Conservation (phyloP, 1,284 basidiomycete species). For the Rhizoctonia solani region DNA sequence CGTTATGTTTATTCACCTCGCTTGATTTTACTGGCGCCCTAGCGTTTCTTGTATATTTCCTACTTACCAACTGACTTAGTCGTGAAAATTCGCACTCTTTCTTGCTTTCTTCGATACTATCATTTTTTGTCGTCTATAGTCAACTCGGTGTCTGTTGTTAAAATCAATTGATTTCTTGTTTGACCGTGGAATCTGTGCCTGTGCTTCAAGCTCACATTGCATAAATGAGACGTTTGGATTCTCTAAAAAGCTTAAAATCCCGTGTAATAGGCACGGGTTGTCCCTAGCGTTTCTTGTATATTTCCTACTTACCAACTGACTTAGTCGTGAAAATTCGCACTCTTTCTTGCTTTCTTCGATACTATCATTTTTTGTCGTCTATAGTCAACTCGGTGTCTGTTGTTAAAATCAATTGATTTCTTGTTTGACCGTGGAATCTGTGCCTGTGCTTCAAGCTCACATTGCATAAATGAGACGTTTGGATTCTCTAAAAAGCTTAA, state of each 20-base stretch:
- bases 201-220: background rate
- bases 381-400: slow-evolving; percentile 29
- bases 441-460: background rate
- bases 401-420: slow-evolving; percentile 3
- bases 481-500: too few species aligned
- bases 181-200: background rate
- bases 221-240: too few species aligned
- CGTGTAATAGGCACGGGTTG: too few species aligned
- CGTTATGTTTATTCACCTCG: background rate
- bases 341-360: background rate
- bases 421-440: background rate
- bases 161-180: background rate
- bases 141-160: slow-evolving; percentile 24
- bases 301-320: background rate
- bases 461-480: too few species aligned
- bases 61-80: background rate
- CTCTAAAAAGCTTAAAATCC: too few species aligned
- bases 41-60: slow-evolving; percentile 14
- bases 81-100: background rate
- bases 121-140: slow-evolving; percentile 8
- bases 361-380: background rate
- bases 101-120: background rate
- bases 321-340: slow-evolving; percentile 1
- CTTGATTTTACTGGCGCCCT: background rate
- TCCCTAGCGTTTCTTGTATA: too few species aligned